Conservation (phyloP, 2,329 filamentous ascomycete genomes). For the Pseudopithomyces maydicus region DNA sequence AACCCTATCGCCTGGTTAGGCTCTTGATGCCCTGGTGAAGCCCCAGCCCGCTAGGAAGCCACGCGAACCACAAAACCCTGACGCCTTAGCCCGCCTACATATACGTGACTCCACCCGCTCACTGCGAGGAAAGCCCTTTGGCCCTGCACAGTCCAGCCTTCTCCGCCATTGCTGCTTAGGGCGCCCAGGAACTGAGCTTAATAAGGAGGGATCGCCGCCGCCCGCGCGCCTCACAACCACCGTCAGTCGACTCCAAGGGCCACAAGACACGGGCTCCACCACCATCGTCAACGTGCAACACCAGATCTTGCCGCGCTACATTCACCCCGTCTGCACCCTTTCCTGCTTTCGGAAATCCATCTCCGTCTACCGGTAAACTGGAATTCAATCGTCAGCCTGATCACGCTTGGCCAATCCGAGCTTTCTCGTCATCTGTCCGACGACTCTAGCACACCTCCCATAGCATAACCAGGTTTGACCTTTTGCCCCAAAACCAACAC, state of each 20-base stretch:
- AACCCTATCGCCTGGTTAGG: constrained; percentile 49
- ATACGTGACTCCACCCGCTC: constrained; percentile 50
- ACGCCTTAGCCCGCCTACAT: constrained; percentile 50
- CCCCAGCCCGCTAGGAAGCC: constrained; percentile 48
- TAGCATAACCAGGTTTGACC: constrained; percentile 29
- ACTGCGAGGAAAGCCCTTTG: constrained; percentile 41
- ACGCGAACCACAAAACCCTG: constrained; percentile 47
- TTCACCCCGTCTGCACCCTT: constrained; percentile 25
- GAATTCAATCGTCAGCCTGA: constrained; percentile 23
- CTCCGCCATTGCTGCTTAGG: constrained; percentile 51
- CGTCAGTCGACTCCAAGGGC: constrained; percentile 21
- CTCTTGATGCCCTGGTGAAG: constrained; percentile 29
- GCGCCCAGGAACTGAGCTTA: constrained; percentile 55
- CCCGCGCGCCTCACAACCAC: constrained; percentile 44
- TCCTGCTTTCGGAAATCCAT: constrained; percentile 31
- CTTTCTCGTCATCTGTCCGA: constrained; percentile 22
- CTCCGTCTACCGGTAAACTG: constrained; percentile 29
- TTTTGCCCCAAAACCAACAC: constrained; percentile 41
- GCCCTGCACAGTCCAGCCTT: constrained; percentile 52
- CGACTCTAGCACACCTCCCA: constrained; percentile 35
- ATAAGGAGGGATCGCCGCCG: constrained; percentile 55
- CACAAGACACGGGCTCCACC: constrained; percentile 23
- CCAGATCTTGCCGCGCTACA: constrained; percentile 37
- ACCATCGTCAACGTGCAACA: constrained; percentile 38
- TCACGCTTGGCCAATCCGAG: constrained; percentile 31